Conservation (phyloP, 352 stramenopile genomes). For the Globisporangium echinulatum region DNA sequence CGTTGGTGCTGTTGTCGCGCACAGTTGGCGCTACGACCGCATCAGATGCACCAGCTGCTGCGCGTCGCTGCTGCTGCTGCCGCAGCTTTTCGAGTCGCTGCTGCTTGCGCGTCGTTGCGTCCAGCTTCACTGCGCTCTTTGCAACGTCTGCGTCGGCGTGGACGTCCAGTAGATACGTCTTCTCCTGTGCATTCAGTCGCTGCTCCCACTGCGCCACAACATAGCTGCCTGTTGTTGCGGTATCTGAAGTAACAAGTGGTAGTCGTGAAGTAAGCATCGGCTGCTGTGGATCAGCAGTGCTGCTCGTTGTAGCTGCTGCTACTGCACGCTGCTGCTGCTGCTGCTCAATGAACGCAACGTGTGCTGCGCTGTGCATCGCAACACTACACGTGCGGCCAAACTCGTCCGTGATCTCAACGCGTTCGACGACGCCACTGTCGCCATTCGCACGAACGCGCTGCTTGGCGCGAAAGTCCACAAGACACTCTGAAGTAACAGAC, state of each 20-base stretch:
- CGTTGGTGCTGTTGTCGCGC: slow-evolving; percentile 9
- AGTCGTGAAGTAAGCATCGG: background rate
- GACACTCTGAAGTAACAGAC: slow-evolving; percentile 31
- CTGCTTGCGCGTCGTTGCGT: slow-evolving; percentile 57
- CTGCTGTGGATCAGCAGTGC: too few species aligned
- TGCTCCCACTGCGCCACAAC: slow-evolving; percentile 81
- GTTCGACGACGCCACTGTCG: slow-evolving; percentile 4
- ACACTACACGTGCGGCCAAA: slow-evolving; percentile 53
- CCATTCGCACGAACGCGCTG: slow-evolving; percentile 7
- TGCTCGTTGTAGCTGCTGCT: background rate
- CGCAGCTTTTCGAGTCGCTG: slow-evolving; percentile 52
- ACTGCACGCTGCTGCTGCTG: background rate
- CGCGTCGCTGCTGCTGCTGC: slow-evolving; percentile 13
- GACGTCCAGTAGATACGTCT: slow-evolving; percentile 57
- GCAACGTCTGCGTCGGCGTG: slow-evolving; percentile 41
- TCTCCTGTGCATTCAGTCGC: slow-evolving; percentile 54
- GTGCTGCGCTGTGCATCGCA: slow-evolving; percentile 25
- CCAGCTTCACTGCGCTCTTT: slow-evolving; percentile 23
- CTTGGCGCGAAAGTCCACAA: slow-evolving; percentile 72
- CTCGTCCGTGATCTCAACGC: slow-evolving; percentile 46
- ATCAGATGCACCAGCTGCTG: background rate
- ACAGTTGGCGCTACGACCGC: slow-evolving; percentile 4
- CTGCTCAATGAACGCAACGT: slow-evolving; percentile 19
- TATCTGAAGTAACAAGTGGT: background rate
- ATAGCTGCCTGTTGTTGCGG: slow-evolving; percentile 33